Evolutionary conservation across 2,329 filamentous ascomycete species (phyloP).

Genomic region (Periglandula ipomoeae): DNA sequence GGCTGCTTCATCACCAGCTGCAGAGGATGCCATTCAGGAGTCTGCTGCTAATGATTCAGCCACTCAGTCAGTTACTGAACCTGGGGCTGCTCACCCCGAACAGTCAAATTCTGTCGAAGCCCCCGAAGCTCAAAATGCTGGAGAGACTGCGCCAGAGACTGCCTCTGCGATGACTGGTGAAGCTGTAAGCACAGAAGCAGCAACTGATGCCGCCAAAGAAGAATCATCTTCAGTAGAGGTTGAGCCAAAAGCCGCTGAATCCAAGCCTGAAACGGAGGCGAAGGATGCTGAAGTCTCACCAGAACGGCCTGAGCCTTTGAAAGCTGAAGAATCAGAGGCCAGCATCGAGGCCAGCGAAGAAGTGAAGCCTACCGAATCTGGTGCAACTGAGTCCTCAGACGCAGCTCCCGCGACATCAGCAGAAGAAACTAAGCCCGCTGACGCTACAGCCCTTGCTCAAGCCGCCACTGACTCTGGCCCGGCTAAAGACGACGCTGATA

Average conservation of each 20-base stretch:
- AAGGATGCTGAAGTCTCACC: not conserved
- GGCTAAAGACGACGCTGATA: not conserved
- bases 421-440: not conserved
- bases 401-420: not conserved
- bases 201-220: not conserved
- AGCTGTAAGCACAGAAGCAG: not conserved
- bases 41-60: not conserved
- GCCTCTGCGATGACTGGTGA: not conserved
- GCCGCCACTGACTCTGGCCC: not conserved
- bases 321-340: not conserved
- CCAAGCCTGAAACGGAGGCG: not conserved
- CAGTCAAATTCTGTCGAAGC: not conserved
- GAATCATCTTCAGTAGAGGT: not conserved
- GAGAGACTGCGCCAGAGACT: not conserved
- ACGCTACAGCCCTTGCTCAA: not conserved
- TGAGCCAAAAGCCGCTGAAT: not conserved
- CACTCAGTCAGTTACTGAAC: not conserved
- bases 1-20: not conserved
- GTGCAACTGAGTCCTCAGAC: not conserved
- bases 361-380: not conserved
- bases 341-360: not conserved
- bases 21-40: slow-evolving; percentile 1
- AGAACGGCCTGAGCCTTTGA: not conserved
- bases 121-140: not conserved
- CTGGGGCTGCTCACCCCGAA: not conserved